Base-by-base conservation (phyloP, 2,329 filamentous ascomycete species). In the Raffaelea albimanens region DNA sequence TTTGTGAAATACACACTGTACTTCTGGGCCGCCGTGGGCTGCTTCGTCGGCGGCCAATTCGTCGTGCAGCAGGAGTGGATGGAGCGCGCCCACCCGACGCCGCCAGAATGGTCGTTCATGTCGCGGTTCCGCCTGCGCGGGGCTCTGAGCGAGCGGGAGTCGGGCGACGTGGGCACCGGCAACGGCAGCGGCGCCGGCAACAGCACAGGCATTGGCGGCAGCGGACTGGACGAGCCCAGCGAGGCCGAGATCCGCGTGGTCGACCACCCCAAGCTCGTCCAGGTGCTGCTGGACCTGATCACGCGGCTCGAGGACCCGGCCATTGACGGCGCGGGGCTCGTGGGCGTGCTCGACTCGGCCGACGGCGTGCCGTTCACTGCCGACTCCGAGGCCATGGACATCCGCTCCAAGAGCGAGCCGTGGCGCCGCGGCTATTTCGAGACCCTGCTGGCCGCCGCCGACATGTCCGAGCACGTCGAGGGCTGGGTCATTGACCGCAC, bases 351-450 rank as follows among this genome's bases (percentile, higher is more conserved):
- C 72, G 3, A n/a, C 4, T n/a, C 22, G 16, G 42, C 36, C 21
- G 13, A 13, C 25, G 7, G 13, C 25, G 25, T 7, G 25, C 25
- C 25, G 25, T 29, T n/a, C 19, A 20, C 13, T 29, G 25, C 20
- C 23, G 43, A 29, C 20, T 2, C 18, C 20, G 20, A 22, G 13
- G 43, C 80, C 0, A 80, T 79, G 54, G 87, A 95, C 60, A 70
- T 93, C 48, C 78, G 78, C 1, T 73, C 67, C 7, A 95, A 89
- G 69, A 83, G 81, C 53, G 87, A 94, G 63, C 73, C 83, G 44
- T 97, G 90, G 91, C 73, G 84, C 57, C 74, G 87, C 47, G 89
- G 88, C 1, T 97, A 97, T 65, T 89, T 84, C 58, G 81, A 94
- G 58, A 76, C 82, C 3, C 67, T 96, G 42, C 87, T 96, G 79